Evolutionary conservation across 805 yeast species (phyloP).

Genomic region (Candida koratica): DNA sequence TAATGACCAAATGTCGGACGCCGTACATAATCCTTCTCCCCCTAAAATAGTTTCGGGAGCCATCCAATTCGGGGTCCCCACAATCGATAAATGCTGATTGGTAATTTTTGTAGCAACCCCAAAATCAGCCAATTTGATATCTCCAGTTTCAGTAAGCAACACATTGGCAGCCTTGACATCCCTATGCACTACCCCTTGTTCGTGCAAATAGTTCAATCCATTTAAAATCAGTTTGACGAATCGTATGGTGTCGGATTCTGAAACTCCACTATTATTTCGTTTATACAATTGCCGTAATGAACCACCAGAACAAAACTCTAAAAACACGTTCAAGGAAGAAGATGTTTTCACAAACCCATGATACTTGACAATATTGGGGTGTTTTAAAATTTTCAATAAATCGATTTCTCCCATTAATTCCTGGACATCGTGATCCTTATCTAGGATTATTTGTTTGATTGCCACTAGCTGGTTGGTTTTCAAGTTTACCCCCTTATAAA

Average conservation of each 20-base stretch:
- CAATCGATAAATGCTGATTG: slow-evolving; percentile 41
- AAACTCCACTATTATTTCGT: slow-evolving; percentile 45
- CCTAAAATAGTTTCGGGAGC: slow-evolving; percentile 91
- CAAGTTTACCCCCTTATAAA: slow-evolving; percentile 68
- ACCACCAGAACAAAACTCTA: slow-evolving; percentile 64
- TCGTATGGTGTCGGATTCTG: slow-evolving; percentile 48
- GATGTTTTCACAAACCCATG: slow-evolving; percentile 61
- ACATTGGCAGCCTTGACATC: slow-evolving; percentile 95
- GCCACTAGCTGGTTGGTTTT: slow-evolving; percentile 70
- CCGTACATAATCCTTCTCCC: slow-evolving; percentile 75
- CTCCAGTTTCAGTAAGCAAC: slow-evolving; percentile 58
- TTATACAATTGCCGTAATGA: slow-evolving; percentile 55
- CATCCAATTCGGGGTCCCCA: slow-evolving; percentile 98
- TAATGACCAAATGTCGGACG: slow-evolving; percentile 89
- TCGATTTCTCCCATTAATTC: slow-evolving; percentile 65
- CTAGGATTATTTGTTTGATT: slow-evolving; percentile 70
- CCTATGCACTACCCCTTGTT: slow-evolving; percentile 74
- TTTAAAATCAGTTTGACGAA: slow-evolving; percentile 53
- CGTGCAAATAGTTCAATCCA: slow-evolving; percentile 63
- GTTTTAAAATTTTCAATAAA: slow-evolving; percentile 58
- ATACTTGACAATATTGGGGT: slow-evolving; percentile 64
- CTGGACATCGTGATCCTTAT: slow-evolving; percentile 40
- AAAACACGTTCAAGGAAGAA: slow-evolving; percentile 50
- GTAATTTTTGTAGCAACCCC: slow-evolving; percentile 79
- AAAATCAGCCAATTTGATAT: slow-evolving; percentile 87